These are phyloP conservation scores for Alternaria sp. DNA, from an alignment of 2,329 filamentous ascomycete genomes.

Conservation along the genomic window DNA sequence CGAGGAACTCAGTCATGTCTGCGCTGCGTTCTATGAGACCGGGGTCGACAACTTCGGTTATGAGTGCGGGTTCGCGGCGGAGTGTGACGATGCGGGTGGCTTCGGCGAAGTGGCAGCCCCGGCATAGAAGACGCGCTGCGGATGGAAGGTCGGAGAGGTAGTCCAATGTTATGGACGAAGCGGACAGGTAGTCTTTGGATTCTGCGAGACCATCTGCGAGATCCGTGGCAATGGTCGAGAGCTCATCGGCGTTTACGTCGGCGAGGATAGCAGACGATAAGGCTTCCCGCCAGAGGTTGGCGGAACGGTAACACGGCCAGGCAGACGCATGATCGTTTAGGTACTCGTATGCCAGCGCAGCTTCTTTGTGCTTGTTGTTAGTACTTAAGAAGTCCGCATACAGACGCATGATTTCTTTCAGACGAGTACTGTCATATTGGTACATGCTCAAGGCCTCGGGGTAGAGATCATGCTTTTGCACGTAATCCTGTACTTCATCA, in stretches of 20 bases:
- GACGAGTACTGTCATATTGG: constrained; percentile 76
- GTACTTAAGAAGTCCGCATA: constrained; percentile 82
- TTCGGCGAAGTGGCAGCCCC: constrained; percentile 85
- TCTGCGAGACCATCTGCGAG: constrained; percentile 84
- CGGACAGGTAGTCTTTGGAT: constrained; percentile 81
- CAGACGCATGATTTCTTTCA: constrained; percentile 73
- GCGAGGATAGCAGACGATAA: constrained; percentile 79
- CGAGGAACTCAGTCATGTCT: constrained; percentile 86
- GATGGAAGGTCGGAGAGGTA: constrained; percentile 76
- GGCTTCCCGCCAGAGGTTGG: constrained; percentile 90
- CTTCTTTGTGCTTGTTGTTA: constrained; percentile 81
- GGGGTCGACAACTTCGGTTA: constrained; percentile 74
- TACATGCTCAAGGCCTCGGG: constrained; percentile 79
- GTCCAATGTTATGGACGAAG: constrained; percentile 81
- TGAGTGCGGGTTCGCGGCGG: constrained; percentile 67
- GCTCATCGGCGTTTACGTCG: constrained; percentile 63
- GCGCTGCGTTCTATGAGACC: constrained; percentile 83
- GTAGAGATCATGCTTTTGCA: constrained; percentile 81
- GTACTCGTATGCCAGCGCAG: constrained; percentile 89
- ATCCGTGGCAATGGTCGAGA: constrained; percentile 72
- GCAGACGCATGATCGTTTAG: constrained; percentile 77
- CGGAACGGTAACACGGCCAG: constrained; percentile 82
- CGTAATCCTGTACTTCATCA: constrained; percentile 79
- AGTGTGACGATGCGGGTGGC: constrained; percentile 80
- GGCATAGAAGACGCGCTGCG: constrained; percentile 82